Evolutionary conservation across 345 rosid species (phyloP).

Genomic region (Ricinus communis): DNA sequence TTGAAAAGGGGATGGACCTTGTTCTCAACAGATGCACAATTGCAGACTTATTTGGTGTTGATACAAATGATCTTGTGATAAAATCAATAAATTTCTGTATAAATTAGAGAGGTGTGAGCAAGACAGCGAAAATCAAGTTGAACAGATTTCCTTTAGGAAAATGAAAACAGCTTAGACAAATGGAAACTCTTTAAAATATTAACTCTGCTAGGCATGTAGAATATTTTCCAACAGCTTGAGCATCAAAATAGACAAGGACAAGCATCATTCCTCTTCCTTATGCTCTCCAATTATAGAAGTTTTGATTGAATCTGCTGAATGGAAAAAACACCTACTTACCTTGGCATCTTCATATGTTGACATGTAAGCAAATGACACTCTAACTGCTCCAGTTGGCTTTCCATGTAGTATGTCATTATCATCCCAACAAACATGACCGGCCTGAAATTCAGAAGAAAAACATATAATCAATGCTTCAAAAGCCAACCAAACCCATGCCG

Average conservation of each 20-base stretch:
- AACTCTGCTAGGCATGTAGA: not conserved
- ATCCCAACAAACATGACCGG: constrained; percentile 98
- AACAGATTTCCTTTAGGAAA: not conserved
- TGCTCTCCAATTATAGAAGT: not conserved
- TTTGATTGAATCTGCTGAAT: constrained; percentile 6
- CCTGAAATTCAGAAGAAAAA: constrained; percentile 43
- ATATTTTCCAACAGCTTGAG: not conserved
- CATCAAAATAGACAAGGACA: constrained; percentile 1
- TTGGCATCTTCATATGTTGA: constrained; percentile 93
- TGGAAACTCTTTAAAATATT: not conserved
- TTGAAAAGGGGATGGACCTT: constrained; percentile 32
- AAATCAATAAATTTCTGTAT: constrained; percentile 82
- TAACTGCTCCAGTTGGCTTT: constrained; percentile 90
- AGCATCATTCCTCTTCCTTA: constrained; percentile 3
- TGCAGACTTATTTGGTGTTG: constrained; percentile 34
- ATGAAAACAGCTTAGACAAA: constrained; percentile 1
- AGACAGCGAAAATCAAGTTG: not conserved
- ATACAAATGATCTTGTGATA: constrained; percentile 58
- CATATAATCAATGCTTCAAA: constrained; percentile 10
- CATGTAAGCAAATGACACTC: constrained; percentile 95
- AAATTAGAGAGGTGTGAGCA: not conserved
- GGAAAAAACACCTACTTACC: constrained; percentile 37
- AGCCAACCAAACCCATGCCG: not conserved
- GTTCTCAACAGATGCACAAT: constrained; percentile 30
- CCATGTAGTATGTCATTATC: constrained; percentile 81